phyloP scores from a whole-genome alignment of 2,329 filamentous ascomycete genomes.

The Sporothrix brasiliensis region DNA sequence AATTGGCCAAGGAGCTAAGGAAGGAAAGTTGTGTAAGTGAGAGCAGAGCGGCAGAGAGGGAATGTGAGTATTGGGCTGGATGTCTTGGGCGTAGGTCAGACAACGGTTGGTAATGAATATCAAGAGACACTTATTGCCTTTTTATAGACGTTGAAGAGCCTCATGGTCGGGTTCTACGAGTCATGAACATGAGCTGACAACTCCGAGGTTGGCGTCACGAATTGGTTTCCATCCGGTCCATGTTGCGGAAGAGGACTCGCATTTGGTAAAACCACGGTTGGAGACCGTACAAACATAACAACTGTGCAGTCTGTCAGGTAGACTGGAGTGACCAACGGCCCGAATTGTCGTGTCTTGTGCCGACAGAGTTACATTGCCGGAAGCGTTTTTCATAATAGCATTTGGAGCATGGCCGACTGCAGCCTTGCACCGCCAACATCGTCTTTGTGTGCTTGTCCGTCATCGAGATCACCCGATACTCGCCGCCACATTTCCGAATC shows the following conservation, averaged over 20 bases:
- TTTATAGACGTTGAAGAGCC: conserved; percentile 9
- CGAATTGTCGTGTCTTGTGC: background rate
- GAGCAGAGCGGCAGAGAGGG: background rate
- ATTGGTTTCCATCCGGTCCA: background rate
- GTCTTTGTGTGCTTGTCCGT: background rate
- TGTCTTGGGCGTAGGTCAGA: background rate
- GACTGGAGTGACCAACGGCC: background rate
- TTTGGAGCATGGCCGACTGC: background rate
- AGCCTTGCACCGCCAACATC: background rate
- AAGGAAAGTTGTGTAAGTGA: background rate
- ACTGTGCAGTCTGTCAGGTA: background rate
- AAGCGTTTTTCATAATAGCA: background rate
- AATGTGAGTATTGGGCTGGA: background rate
- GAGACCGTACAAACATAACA: background rate
- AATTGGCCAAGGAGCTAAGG: background rate
- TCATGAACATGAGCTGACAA: background rate
- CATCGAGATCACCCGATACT: background rate
- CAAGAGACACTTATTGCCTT: background rate
- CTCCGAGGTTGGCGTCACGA: background rate
- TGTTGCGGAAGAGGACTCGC: background rate
- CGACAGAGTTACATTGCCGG: background rate
- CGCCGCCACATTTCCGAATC: conserved; percentile 7
- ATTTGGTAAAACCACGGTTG: background rate
- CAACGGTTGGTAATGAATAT: background rate
- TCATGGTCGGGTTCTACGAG: background rate